Base-by-base conservation (phyloP, 257 asterid genomes). In the Craterostigma plantagineum region DNA sequence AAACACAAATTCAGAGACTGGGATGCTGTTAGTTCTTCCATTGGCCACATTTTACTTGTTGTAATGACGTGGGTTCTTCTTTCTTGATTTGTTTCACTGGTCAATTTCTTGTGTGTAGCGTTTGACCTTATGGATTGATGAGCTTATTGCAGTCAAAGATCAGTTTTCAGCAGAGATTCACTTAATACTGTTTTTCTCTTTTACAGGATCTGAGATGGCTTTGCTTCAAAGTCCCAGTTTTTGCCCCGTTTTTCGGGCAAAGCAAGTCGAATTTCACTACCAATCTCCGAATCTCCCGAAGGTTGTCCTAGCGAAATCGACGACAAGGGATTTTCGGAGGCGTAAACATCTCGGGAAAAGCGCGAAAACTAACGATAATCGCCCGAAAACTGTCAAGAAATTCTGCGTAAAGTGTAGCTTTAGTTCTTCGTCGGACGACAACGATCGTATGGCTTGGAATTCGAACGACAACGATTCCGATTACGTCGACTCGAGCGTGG, bases 351-450 rank as follows among this genome's bases (percentile, higher is more conserved):
- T 66, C 42, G 48, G 51, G 16, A 30, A 18, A 38, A 35, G 52
- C 49, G 53, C 49, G 65, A 33, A 40, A 55, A 44, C 39, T 34
- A 56, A 52, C 51, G 59, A 62, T 48, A 13, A 43, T 23, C 60
- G 45, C 18, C 57, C 53, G 6, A 53, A 14, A 35, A 18, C 11
- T 16, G 52, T 37, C 39, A 50, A 49, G 59, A 36, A 53, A 46
- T 53, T 34, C 40, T 41, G 43, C 17, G 54, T 66, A 8, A 48
- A 34, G 17, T 73, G 91, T 62, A 73, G 67, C 45, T 73, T 70
- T 63, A 77, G 83, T 51, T 77, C 91, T 4, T 67, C 91, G 18
- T 70, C 91, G 34, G 66, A 77, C 45, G 84, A 71, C 14, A 73
- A 70, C 55, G 80, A 73, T 18, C 73, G 80, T 63, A 73, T 37